Base-by-base conservation (phyloP, 2,329 filamentous ascomycete species). In the Thelonectria blattea region DNA sequence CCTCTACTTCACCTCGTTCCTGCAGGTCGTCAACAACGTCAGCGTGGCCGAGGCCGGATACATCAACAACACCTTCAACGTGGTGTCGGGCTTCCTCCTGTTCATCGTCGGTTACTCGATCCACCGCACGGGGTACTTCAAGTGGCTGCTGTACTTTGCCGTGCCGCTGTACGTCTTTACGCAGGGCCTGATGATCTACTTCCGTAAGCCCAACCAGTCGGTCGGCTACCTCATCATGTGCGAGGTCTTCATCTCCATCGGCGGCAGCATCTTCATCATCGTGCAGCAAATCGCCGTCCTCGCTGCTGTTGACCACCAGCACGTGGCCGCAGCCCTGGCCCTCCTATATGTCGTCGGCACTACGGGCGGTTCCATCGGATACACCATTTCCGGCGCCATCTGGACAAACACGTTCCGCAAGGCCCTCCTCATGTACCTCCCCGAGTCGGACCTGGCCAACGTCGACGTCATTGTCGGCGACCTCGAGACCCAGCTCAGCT, bases 131-230 rank as follows among this genome's bases (percentile, higher is more conserved):
- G 81, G 79, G 17, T 78, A 77, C 42, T 85, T 83, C 75, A 84
- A 83, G 70, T 76, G 79, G 17, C 72, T 84, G 3, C 81, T 62
- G 27, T 60, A 73, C 64, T 78, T 83, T 46, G 80, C 77, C 6
- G 74, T 85, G 2, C 83, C 83, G 1, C 63, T 86, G 4, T 84
- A 82, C 65, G 80, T 85, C 32, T 70, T 80, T 5, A 83, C 82
- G 0, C 72, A 83, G 2, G 76, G 82, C 5, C 73, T 86, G 7
- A 56, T 67, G 65, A 66, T 67, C 42, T 56, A 67, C 54, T 67
- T 68, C 63, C 58, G 66, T 10, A 45, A 45, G 4, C 63, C 65
- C 4, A 75, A 78, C 41, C 73, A 71, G 53, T 76, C 77, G 14
- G 73, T 79, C 18, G 67, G 76, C 2, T 78, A 80, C 69, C 75